Conservation (phyloP, 148 eudicot genomes). For the Dysphania ambrosioides region DNA sequence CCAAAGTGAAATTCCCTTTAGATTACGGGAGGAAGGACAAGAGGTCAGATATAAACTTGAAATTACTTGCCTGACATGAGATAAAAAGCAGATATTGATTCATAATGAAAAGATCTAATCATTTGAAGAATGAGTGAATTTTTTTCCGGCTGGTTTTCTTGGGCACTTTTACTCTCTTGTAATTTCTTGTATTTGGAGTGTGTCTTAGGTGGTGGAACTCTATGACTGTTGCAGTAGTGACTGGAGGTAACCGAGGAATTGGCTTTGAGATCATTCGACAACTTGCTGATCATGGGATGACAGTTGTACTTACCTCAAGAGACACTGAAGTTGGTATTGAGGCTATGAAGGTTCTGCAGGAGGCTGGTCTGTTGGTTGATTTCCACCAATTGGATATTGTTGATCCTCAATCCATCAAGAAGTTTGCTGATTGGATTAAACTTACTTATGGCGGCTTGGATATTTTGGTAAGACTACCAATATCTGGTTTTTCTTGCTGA, state of each 20-base stretch:
- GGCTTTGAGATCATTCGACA: slow-evolving; percentile 89
- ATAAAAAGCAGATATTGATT: not conserved
- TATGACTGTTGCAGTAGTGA: slow-evolving; percentile 79
- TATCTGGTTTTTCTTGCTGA: no score
- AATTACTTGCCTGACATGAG: not conserved
- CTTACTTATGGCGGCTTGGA: slow-evolving; percentile 67
- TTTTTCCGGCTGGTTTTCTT: not conserved
- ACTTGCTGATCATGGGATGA: slow-evolving; percentile 73
- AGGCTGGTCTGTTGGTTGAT: slow-evolving; percentile 61
- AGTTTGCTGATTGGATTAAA: slow-evolving; percentile 58
- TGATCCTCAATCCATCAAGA: slow-evolving; percentile 56
- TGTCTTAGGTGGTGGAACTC: slow-evolving; percentile 81
- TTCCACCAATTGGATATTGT: slow-evolving; percentile 87
- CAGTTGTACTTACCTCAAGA: slow-evolving; percentile 75
- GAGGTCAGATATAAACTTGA: no score
- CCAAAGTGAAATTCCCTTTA: not conserved
- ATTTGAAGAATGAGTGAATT: not conserved
- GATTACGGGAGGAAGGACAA: not conserved
- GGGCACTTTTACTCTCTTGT: not conserved
- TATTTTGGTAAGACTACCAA: slow-evolving; percentile 54
- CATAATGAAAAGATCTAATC: not conserved
- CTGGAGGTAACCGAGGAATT: slow-evolving; percentile 94
- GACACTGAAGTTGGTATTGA: slow-evolving; percentile 70
- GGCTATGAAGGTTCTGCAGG: slow-evolving; percentile 76
- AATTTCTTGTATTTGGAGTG: slow-evolving; percentile 10